Base-by-base conservation (phyloP, 164 flowering plant genomes). In the Warburgia ugandensis region DNA sequence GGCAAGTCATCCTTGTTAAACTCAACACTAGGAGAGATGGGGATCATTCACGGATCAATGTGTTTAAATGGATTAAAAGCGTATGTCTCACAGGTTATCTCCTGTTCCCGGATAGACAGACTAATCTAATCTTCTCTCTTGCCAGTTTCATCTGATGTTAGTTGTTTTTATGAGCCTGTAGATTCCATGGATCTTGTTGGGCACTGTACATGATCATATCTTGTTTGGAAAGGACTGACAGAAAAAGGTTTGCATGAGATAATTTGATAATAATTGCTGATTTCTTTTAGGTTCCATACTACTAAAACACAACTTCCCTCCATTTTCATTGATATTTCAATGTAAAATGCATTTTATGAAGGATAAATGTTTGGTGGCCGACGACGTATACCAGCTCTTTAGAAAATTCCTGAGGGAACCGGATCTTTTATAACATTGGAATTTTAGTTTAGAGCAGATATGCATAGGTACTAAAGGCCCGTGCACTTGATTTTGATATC, bases 111-210 rank as follows among this genome's bases (percentile, higher is more conserved):
- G n/a, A 25, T 11, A 0, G 16, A 3, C 13, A 22, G 7, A 46
- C 48, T 27, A 11, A 30, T 25, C 55, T 65, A 6, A 22, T 14
- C 11, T 22, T 28, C 41, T 20, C 53, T n/a, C 16, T 13, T 11
- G 20, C 22, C 29, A 2, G 13, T 50, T 25, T 7, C 7, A 31
- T 38, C 13, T 25, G 29, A 38, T n/a, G n/a, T n/a, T n/a, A n/a
- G n/a, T 23, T 25, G 16, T 49, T 51, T 60, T 70, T 37, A 37
- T 37, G 17, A 16, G 14, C 17, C 17, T 68, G 58, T 58, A 91
- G 98, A 79, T 92, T 11, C 87, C 98, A 1, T 92, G 98, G 98
- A 81, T 92, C 50, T 68, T 81, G 38, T 85, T 95, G 14, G 96
- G 96, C 58, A 80, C 88, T 6, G 53, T 92, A 31, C 96, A 90